Evolutionary conservation across 2,329 filamentous ascomycete species (phyloP).

Genomic region (Aspergillus versicolor): DNA sequence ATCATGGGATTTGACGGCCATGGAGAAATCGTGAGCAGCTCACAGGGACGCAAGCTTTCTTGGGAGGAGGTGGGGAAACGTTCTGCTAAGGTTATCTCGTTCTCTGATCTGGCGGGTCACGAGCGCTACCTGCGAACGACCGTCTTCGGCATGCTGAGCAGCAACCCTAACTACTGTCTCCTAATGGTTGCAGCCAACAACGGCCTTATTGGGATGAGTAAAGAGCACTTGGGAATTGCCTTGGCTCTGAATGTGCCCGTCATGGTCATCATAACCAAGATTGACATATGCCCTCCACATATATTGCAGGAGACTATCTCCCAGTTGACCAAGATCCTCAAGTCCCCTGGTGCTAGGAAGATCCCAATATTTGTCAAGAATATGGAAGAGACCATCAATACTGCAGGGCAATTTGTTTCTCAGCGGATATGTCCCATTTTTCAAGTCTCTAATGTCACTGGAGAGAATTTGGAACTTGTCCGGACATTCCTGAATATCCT

Average conservation of each 20-base stretch:
- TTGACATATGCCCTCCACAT: constrained; percentile 94
- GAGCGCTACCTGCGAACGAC: constrained; percentile 94
- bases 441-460: constrained; percentile 96
- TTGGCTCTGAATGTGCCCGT: constrained; percentile 93
- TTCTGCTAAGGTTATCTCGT: constrained; percentile 93
- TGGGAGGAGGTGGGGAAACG: constrained; percentile 98
- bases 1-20: constrained; percentile 95
- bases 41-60: constrained; percentile 80
- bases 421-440: constrained; percentile 96
- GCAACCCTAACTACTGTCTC: constrained; percentile 94
- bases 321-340: constrained; percentile 88
- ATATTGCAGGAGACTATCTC: constrained; percentile 91
- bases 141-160: constrained; percentile 90
- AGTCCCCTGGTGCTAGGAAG: constrained; percentile 89
- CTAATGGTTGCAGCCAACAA: constrained; percentile 99
- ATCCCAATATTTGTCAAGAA: constrained; percentile 95
- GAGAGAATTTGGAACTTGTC: constrained; percentile 84
- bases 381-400: constrained; percentile 88
- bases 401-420: constrained; percentile 91
- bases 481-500: constrained; percentile 93
- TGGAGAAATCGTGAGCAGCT: constrained; percentile 78
- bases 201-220: constrained; percentile 95
- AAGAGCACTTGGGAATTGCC: constrained; percentile 94
- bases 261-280: constrained; percentile 97
- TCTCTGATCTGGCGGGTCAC: constrained; percentile 92